phyloP scores from a whole-genome alignment of 441 rosid genomes.

The Breynia disticha region DNA sequence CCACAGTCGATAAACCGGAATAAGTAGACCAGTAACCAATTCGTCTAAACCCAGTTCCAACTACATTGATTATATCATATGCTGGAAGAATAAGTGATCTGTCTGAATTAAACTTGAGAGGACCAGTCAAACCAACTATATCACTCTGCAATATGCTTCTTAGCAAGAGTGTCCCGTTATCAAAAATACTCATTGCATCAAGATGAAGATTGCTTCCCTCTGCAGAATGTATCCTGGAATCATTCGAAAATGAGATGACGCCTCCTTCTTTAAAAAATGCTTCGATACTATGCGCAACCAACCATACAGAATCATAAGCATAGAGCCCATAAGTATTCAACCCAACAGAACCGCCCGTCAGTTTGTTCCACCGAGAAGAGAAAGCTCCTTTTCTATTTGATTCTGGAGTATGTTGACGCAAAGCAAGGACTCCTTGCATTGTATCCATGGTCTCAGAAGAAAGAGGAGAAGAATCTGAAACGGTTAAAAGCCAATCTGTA shows the following conservation, averaged over 20 bases:
- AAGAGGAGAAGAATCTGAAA: slow-evolving; percentile 44
- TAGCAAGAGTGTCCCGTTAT: slow-evolving; percentile 47
- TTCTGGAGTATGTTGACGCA: slow-evolving; percentile 75
- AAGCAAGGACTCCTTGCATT: slow-evolving; percentile 69
- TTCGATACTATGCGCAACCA: slow-evolving; percentile 65
- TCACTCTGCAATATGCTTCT: slow-evolving; percentile 43
- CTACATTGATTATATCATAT: slow-evolving; percentile 68
- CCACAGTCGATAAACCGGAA: slow-evolving; percentile 55
- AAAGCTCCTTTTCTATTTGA: slow-evolving; percentile 47
- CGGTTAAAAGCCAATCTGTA: slow-evolving; percentile 71
- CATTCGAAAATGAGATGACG: slow-evolving; percentile 58
- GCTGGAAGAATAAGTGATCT: slow-evolving; percentile 52
- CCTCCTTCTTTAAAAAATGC: slow-evolving; percentile 68
- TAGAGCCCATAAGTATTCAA: slow-evolving; percentile 68
- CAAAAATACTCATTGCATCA: slow-evolving; percentile 56
- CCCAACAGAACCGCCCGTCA: slow-evolving; percentile 43
- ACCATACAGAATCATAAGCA: slow-evolving; percentile 86
- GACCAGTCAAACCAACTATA: slow-evolving; percentile 72
- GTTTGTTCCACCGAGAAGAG: slow-evolving; percentile 44
- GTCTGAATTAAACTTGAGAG: slow-evolving; percentile 42
- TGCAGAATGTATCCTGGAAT: slow-evolving; percentile 36
- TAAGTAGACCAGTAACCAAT: slow-evolving; percentile 89
- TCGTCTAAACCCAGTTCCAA: slow-evolving; percentile 64
- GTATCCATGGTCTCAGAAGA: slow-evolving; percentile 47
- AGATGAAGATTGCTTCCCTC: slow-evolving; percentile 46